Evolutionary conservation across 73 alveolate species (phyloP).

Genomic region (Paramecium caudatum): DNA sequence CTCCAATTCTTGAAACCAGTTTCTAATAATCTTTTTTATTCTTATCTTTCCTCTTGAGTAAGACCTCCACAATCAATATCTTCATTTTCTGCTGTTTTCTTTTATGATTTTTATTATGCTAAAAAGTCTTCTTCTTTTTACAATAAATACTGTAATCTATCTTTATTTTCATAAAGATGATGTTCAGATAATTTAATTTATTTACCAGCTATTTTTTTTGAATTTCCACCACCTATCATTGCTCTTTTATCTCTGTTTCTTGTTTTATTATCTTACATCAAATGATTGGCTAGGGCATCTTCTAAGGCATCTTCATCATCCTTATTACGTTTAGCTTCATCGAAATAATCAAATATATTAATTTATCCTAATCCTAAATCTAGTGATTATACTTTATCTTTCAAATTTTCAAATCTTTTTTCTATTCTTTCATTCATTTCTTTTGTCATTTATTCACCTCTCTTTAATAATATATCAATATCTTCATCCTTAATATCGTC

Average conservation of each 20-base stretch:
- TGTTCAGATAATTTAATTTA: constrained; percentile 83
- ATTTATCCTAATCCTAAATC: constrained; percentile 73
- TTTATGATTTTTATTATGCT: background rate
- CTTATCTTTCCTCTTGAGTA: constrained; percentile 87
- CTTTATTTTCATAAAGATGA: constrained; percentile 84
- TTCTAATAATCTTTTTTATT: constrained; percentile 77
- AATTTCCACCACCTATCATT: constrained; percentile 66
- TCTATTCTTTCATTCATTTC: constrained; percentile 79
- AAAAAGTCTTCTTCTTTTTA: constrained; percentile 84
- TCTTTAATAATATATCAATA: constrained; percentile 88
- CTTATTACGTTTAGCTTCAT: constrained; percentile 91
- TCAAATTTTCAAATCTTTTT: constrained; percentile 74
- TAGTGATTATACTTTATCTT: constrained; percentile 83
- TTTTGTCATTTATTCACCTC: constrained; percentile 93
- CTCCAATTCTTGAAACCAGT: constrained; percentile 91
- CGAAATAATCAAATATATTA: constrained; percentile 95
- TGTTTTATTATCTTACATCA: constrained; percentile 63
- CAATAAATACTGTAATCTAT: constrained; percentile 80
- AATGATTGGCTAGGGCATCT: constrained; percentile 72
- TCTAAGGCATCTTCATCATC: constrained; percentile 86
- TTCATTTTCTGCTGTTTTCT: background rate
- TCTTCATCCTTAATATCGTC: constrained; percentile 93
- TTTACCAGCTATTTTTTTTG: constrained; percentile 79
- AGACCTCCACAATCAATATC: constrained; percentile 80
- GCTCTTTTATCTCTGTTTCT: constrained; percentile 81